Conservation (phyloP, 768 basidiomycete genomes). For the Auricularia sp. region DNA sequence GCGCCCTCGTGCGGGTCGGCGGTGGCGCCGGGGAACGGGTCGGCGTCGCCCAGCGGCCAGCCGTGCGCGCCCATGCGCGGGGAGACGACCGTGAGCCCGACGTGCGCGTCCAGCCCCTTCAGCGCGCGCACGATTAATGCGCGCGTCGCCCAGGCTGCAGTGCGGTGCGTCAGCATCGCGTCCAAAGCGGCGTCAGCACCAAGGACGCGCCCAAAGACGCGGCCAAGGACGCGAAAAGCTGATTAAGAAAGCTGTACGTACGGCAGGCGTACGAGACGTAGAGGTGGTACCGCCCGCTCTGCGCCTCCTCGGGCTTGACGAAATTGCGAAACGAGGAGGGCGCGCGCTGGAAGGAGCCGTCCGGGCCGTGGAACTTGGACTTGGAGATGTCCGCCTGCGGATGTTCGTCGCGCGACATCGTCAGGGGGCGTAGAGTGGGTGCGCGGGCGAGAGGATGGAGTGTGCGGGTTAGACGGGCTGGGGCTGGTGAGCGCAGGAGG, state of each 20-base stretch:
- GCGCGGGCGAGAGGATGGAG: too few relatives aligned
- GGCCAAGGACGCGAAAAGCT: too few relatives aligned
- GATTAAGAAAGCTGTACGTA: constrained; percentile 24
- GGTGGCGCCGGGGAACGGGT: constrained; percentile 22
- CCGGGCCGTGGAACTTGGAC: too few relatives aligned
- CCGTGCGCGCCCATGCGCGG: constrained; percentile 34
- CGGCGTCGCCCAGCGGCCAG: constrained; percentile 29
- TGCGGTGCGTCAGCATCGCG: background rate
- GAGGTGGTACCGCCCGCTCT: constrained; percentile 45
- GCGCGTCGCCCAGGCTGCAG: constrained; percentile 84
- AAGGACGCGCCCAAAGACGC: too few relatives aligned
- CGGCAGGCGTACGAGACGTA: constrained; percentile 85
- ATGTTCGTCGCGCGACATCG: too few relatives aligned
- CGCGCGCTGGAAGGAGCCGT: too few relatives aligned
- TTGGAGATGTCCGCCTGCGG: too few relatives aligned
- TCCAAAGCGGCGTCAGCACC: too few relatives aligned
- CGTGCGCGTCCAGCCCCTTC: constrained; percentile 81
- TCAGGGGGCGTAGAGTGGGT: too few relatives aligned
- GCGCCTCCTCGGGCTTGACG: constrained; percentile 59
- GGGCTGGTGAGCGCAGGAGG: too few relatives aligned
- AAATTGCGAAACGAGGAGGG: constrained; percentile 42
- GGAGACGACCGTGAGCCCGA: constrained; percentile 40
- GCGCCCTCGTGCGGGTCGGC: constrained; percentile 27
- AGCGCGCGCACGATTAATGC: constrained; percentile 81
- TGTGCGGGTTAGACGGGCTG: too few relatives aligned